Evolutionary conservation across 176 grass and related monocot genomes (phyloP).

Genomic region (Raddia guianensis): DNA sequence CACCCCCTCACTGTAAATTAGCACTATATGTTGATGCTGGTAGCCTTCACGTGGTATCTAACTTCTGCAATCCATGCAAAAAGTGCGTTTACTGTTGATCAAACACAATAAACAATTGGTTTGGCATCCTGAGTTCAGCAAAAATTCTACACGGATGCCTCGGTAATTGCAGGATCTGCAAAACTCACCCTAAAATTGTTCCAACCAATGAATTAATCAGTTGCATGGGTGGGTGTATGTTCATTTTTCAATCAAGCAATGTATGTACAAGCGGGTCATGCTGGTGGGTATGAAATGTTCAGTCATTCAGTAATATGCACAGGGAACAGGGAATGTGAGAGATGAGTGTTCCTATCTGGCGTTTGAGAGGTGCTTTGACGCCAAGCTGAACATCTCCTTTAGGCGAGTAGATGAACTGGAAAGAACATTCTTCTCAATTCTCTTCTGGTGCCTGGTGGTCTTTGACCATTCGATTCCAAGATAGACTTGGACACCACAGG

Average conservation of each 20-base stretch:
- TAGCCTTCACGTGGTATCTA: conserved; percentile 9
- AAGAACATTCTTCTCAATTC: conserved; percentile 83
- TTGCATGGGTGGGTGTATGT: background rate
- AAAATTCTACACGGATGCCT: background rate
- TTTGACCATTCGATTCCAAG: conserved; percentile 91
- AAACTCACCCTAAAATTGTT: conserved; percentile 21
- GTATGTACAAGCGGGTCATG: conserved; percentile 30
- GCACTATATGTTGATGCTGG: background rate
- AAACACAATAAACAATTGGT: background rate
- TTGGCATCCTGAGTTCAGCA: conserved; percentile 23
- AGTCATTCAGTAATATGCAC: conserved; percentile 39
- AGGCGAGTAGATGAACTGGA: conserved; percentile 75
- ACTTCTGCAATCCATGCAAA: conserved; percentile 1
- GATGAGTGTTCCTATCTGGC: conserved; percentile 38
- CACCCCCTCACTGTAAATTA: conserved; percentile 3
- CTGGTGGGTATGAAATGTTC: conserved; percentile 22
- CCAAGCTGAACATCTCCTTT: conserved; percentile 69
- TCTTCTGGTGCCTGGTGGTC: conserved; percentile 73
- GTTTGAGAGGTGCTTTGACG: conserved; percentile 51
- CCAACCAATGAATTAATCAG: conserved; percentile 34
- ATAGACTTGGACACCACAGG: conserved; percentile 66
- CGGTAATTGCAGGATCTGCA: conserved; percentile 9
- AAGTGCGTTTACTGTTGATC: background rate
- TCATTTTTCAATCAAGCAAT: conserved; percentile 37
- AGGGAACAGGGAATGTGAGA: conserved; percentile 16